Evolutionary conservation across 1,284 basidiomycete genomes (phyloP).

Genomic region (Athelia sp.): DNA sequence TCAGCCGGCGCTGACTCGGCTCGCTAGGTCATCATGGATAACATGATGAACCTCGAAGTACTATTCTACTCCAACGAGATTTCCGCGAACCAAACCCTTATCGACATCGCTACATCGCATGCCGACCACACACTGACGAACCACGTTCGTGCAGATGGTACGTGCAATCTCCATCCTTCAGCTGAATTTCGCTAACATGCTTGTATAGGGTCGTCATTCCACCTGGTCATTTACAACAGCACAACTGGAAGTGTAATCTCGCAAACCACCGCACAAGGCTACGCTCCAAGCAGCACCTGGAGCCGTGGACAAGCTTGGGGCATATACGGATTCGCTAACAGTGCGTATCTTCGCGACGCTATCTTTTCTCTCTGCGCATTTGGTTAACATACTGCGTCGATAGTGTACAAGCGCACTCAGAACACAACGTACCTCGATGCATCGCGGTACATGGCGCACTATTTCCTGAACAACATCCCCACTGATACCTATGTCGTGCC

Average conservation of each 20-base stretch:
- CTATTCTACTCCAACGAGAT: constrained; percentile 50
- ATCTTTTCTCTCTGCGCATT: neutral
- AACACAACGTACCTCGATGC: constrained; percentile 50
- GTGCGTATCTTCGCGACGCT: constrained; percentile 30
- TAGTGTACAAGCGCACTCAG: constrained; percentile 58
- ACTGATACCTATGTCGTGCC: constrained; percentile 55
- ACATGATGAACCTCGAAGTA: constrained; percentile 74
- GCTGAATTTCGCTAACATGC: neutral
- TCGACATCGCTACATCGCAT: constrained; percentile 56
- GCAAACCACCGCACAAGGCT: constrained; percentile 58
- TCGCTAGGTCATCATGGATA: constrained; percentile 65
- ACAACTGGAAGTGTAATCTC: constrained; percentile 54
- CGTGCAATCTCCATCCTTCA: constrained; percentile 8
- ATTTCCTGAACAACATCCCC: constrained; percentile 55
- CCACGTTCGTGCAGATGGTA: constrained; percentile 60
- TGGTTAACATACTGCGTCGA: constrained; percentile 3
- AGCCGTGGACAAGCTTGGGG: constrained; percentile 69
- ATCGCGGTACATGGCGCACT: constrained; percentile 48
- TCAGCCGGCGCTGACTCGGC: neutral
- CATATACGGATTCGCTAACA: constrained; percentile 64
- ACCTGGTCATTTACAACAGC: constrained; percentile 64
- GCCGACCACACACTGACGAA: constrained; percentile 64
- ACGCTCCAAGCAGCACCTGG: constrained; percentile 52
- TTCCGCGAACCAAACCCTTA: constrained; percentile 53
- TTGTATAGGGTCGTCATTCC: constrained; percentile 51